Evolutionary conservation across 129 eudicot species (phyloP), one percentile per base, ranked within the genome.

Genomic region (Flaveria sonorensis): DNA sequence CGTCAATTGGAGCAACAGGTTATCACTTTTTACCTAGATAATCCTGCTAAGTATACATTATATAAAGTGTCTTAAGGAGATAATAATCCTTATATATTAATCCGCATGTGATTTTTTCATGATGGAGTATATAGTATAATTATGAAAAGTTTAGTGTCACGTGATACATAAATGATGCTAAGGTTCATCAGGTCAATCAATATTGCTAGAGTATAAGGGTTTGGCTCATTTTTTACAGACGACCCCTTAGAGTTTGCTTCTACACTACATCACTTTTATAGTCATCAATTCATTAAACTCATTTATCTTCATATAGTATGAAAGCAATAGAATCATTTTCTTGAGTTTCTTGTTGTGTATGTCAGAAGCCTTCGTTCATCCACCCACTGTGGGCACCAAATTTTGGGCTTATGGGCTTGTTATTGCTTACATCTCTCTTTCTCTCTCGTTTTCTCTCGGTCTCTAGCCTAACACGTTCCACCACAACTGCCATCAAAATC

Each of bases 1-100:
- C 96, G 98, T 21, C 98, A 89, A 77, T 83, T 94, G 70, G 98
- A 94, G 76, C 97, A 89, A 80, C 97, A 91, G 97, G 96, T 89
- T 68, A 63, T 61, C 75, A 52, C 75, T 74, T 72, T 36, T 75
- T 65, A 30, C 69, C 18, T 51, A 47, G 12, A 59, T 16, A 6
- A 19, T n/a, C 52, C 15, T 32, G 60, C 28, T 53, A 36, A 12
- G 53, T 20, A 5, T 32, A 30, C 21, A n/a, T 12, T 59, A 59
- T 59, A 59, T 32, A 6, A 46, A 19, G 67, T 60, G 32, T 20
- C 11, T 12, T 32, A 20, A 24, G 15, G 36, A 2, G 40, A 28
- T 61, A 11, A 26, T 26, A 61, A 28, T 62, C 43, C 43, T 26
- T 62, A 12, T 26, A 14, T 62, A 26, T 13, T 62, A 56, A 24